Conservation (phyloP, 1,139 yeast genomes). For the Yarrowia galli region DNA sequence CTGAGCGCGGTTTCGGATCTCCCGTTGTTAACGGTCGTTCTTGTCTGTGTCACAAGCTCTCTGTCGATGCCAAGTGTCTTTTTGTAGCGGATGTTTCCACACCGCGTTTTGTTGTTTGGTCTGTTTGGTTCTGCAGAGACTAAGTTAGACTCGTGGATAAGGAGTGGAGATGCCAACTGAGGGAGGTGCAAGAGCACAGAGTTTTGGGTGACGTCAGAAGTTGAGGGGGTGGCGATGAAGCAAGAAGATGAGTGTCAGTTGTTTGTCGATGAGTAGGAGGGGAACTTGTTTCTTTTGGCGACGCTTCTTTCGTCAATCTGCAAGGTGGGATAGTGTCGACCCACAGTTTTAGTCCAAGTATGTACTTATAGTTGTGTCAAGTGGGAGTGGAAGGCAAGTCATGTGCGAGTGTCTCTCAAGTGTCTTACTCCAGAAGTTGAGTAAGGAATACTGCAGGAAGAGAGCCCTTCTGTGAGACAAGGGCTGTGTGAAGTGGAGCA, state of each 20-base stretch:
- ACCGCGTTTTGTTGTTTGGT: conserved; percentile 13
- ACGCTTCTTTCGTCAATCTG: background rate
- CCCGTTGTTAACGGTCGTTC: background rate
- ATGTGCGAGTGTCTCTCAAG: background rate
- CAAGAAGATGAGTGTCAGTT: background rate
- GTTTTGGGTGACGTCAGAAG: conserved; percentile 4
- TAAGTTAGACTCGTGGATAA: conserved; percentile 35
- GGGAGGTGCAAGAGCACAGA: conserved; percentile 9
- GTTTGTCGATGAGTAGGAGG: background rate
- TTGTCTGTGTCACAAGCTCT: background rate
- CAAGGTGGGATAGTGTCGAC: background rate
- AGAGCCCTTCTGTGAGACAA: too few relatives aligned
- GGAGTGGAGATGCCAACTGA: conserved; percentile 24
- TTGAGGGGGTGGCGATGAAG: background rate
- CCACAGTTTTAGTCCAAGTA: background rate
- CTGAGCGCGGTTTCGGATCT: background rate
- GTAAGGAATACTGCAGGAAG: too few relatives aligned
- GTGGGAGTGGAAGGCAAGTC: background rate
- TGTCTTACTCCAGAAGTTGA: too few relatives aligned
- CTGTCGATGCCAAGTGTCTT: background rate
- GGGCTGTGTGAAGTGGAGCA: too few relatives aligned
- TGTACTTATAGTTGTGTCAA: conserved; percentile 6
- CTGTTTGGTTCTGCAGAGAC: conserved; percentile 31
- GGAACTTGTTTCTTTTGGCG: too few relatives aligned
- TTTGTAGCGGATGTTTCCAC: background rate